phyloP scores from a whole-genome alignment of 2,329 filamentous ascomycete species.

The Exserohilum turcica region DNA sequence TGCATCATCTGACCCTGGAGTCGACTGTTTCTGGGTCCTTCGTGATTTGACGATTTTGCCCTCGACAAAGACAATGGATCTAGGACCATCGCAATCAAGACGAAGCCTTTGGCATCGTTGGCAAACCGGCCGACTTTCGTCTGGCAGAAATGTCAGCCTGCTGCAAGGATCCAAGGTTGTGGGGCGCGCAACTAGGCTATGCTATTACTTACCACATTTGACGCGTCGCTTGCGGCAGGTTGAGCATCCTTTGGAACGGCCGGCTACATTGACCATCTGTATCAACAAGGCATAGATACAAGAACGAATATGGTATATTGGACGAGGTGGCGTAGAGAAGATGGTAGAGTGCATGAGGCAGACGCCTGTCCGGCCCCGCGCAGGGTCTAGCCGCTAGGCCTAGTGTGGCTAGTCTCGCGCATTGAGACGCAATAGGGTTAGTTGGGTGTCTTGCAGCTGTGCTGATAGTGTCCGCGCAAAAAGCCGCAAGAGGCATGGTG shows the following conservation, averaged over 20 bases:
- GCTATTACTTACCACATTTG: conserved; percentile 43
- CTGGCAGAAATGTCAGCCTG: conserved; percentile 19
- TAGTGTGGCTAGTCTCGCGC: conserved; percentile 34
- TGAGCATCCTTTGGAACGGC: conserved; percentile 40
- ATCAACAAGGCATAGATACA: not conserved
- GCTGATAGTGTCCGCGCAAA: not conserved
- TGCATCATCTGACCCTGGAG: no score
- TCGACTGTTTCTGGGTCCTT: conserved; percentile 15
- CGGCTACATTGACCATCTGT: conserved; percentile 41
- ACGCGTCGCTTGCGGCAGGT: conserved; percentile 37
- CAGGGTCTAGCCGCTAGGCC: conserved; percentile 21
- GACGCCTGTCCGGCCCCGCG: not conserved
- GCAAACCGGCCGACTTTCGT: conserved; percentile 35
- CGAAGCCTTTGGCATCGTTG: conserved; percentile 31
- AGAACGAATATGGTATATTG: conserved; percentile 1
- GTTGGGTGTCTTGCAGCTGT: not conserved
- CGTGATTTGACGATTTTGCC: conserved; percentile 36
- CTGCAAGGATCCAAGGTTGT: not conserved
- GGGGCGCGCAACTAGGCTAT: not conserved
- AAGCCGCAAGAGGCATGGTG: conserved; percentile 10
- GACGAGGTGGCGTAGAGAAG: conserved; percentile 4
- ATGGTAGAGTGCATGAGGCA: not conserved
- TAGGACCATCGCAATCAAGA: conserved; percentile 33
- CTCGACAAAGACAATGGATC: conserved; percentile 31
- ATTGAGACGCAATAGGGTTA: conserved; percentile 3